These are phyloP conservation scores for Xanthoconium stramineum DNA, from an alignment of 768 basidiomycete species.

Conservation along the genomic window DNA sequence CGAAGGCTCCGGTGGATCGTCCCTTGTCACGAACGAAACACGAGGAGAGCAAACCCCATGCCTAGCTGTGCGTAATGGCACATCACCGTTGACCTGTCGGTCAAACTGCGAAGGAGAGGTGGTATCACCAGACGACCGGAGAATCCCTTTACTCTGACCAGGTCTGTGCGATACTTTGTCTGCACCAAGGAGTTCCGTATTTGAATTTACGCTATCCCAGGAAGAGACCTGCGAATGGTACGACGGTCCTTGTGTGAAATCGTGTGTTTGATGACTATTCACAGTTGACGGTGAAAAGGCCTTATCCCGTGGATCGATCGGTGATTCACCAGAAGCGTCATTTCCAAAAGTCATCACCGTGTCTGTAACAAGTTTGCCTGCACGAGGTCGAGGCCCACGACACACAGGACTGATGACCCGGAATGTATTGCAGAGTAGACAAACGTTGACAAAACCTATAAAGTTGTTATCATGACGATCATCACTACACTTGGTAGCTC, in stretches of 20 bases:
- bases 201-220: conserved; percentile 18
- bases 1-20: not conserved
- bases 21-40: not conserved
- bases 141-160: not conserved
- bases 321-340: conserved; percentile 21
- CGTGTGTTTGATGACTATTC: not conserved
- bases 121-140: not conserved
- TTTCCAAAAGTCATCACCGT: conserved; percentile 24
- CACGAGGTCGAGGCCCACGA: conserved; percentile 23
- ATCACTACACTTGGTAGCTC: conserved; percentile 13
- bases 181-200: conserved; percentile 9
- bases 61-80: not conserved
- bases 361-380: conserved; percentile 3
- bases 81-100: conserved; percentile 11
- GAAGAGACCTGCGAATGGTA: conserved; percentile 15
- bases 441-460: conserved; percentile 61
- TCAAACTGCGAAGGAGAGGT: conserved; percentile 6
- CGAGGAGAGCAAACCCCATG: conserved; percentile 1
- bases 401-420: conserved; percentile 56
- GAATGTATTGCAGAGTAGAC: conserved; percentile 67
- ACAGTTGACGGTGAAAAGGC: not conserved
- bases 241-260: not conserved
- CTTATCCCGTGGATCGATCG: not conserved
- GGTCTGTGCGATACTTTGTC: conserved; percentile 8
- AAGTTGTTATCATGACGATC: conserved; percentile 1